Evolutionary conservation across 1,139 yeast genomes (phyloP), one percentile per base, ranked within the genome.

Genomic region (Taphrina communis): DNA sequence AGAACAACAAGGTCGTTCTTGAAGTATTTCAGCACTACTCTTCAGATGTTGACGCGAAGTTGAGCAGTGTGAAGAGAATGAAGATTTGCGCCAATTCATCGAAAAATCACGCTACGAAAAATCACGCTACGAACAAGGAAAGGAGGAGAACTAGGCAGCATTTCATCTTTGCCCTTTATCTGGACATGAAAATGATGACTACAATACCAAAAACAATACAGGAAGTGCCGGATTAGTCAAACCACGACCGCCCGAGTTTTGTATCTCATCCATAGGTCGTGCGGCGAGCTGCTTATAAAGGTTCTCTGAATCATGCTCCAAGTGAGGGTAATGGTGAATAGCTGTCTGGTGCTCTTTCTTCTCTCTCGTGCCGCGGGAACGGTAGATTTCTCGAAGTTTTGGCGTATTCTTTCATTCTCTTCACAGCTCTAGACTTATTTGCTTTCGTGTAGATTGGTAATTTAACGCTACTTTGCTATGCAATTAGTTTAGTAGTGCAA

Each of bases 201-300:
- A 38, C 48, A 50, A 50, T 31, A 52, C 46, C 59, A 36, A 14
- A 61, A 38, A 25, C 31, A 61, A 50, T 51, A 31, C 48, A 61
- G 66, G 59, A 61, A 59, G 53, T 62, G 66, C 52, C 66, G 62
- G 52, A 58, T 44, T 58, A 58, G 62, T 58, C 62, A 39, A 53
- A 50, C 42, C 58, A 53, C 53, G 39, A 44, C 51, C 52, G 46
- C 62, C 60, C 51, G 62, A 58, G 62, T 58, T 58, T 58, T 58
- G 62, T 58, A 58, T 58, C 62, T 58, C 62, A 58, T 39, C 50
- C 48, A 25, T 58, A 36, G 58, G 58, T 53, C 42, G 58, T 38
- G 53, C 25, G 36, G 51, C 62, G 62, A 58, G 62, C 39, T 58
- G 62, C 62, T 58, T 58, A 58, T 31, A 58, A 38, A 44, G 62